A percentile compares a stretch with the other conserved stretches of the same genome.
These are phyloP conservation scores for Tylopilus balloui DNA, from an alignment of 768 basidiomycete species.

Conservation along the genomic window DNA sequence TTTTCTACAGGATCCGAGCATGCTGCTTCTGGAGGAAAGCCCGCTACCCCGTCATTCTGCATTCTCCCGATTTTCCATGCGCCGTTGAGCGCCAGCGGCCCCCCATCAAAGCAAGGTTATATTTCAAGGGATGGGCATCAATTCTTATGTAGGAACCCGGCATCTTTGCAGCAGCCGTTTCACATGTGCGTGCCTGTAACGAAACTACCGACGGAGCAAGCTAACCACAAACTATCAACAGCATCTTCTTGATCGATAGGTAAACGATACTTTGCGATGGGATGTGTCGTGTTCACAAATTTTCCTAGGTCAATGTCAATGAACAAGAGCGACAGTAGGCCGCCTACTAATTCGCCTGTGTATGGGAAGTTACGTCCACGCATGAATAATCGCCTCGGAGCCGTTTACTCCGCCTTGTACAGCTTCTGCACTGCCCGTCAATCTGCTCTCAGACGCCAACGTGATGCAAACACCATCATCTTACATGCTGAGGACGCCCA, in stretches of 20 bases:
- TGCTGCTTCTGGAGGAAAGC: conserved; percentile 30
- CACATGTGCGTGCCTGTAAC: conserved; percentile 47
- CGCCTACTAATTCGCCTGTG: conserved; percentile 36
- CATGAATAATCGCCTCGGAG: conserved; percentile 51
- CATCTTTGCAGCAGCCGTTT: conserved; percentile 44
- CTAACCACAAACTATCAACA: not conserved
- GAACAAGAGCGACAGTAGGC: conserved; percentile 36
- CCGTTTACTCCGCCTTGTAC: conserved; percentile 50
- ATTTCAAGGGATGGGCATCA: conserved; percentile 54
- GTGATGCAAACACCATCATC: conserved; percentile 54
- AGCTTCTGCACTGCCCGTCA: conserved; percentile 52
- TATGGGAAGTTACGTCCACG: conserved; percentile 26
- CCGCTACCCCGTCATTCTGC: conserved; percentile 50
- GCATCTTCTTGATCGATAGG: conserved; percentile 24
- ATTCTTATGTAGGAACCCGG: conserved; percentile 51
- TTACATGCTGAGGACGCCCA: conserved; percentile 35
- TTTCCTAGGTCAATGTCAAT: conserved; percentile 48
- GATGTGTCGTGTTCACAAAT: not conserved
- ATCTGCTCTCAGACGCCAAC: conserved; percentile 31
- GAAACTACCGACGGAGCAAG: not conserved
- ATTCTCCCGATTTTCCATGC: conserved; percentile 52
- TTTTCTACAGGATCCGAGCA: conserved; percentile 46
- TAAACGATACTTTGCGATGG: not conserved
- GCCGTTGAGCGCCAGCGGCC: conserved; percentile 20
- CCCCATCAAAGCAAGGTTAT: conserved; percentile 36